phyloP scores from a whole-genome alignment of 345 rosid species.

The Salix arbutifolia region DNA sequence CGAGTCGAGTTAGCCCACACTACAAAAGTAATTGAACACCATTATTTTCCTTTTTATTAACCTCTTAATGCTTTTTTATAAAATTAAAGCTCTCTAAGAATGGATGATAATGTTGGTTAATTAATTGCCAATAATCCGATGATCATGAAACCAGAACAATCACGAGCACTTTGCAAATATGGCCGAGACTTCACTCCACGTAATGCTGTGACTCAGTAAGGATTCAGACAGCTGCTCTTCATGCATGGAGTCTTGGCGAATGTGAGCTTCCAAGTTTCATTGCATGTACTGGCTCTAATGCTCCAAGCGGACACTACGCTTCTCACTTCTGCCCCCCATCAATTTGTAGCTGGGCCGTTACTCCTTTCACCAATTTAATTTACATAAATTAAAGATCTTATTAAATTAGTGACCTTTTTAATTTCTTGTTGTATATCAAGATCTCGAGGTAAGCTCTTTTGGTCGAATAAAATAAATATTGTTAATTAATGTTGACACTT shows the following conservation, averaged over 20 bases:
- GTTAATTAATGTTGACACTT: too few species aligned
- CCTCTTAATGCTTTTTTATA: too few species aligned
- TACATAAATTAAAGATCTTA: neutral
- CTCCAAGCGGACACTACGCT: neutral
- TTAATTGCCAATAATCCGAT: too few species aligned
- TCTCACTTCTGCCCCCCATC: neutral
- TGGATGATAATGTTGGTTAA: neutral
- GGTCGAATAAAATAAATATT: too few species aligned
- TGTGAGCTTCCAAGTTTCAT: constrained; percentile 13
- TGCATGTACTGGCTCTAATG: constrained; percentile 3
- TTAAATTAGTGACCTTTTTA: too few species aligned
- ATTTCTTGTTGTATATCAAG: too few species aligned
- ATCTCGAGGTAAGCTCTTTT: too few species aligned
- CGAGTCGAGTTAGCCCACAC: too few species aligned
- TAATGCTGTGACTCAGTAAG: neutral
- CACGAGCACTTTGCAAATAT: neutral
- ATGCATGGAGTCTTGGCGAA: constrained; percentile 27
- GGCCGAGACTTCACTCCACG: constrained; percentile 19
- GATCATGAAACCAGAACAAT: neutral
- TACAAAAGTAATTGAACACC: neutral
- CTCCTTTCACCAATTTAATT: neutral
- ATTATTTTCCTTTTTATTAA: neutral
- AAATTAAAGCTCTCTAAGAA: too few species aligned
- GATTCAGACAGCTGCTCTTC: constrained; percentile 26
- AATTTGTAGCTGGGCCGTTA: neutral